A percentile compares a stretch with the other conserved stretches of the same genome.
Evolutionary conservation across 2,329 filamentous ascomycete species (phyloP).

Genomic region (Fusarium irregulare): DNA sequence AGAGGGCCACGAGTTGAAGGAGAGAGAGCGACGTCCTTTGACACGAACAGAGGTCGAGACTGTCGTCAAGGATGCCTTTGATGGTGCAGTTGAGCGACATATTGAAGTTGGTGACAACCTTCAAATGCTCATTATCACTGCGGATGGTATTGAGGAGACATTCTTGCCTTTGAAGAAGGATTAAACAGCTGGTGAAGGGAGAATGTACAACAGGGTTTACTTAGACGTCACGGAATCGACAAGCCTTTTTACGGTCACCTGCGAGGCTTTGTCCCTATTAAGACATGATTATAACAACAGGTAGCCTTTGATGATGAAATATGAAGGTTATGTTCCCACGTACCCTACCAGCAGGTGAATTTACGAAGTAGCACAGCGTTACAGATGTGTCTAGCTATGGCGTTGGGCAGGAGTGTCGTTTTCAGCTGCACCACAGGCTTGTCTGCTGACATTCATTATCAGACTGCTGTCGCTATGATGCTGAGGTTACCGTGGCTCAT

Average conservation of each 20-base stretch:
- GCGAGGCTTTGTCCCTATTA: not conserved
- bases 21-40: conserved; percentile 77
- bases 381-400: not conserved
- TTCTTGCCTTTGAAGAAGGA: conserved; percentile 90
- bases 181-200: conserved; percentile 58
- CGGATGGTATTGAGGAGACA: conserved; percentile 87
- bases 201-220: conserved; percentile 50
- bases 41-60: conserved; percentile 80
- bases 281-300: conserved; percentile 10
- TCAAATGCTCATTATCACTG: conserved; percentile 94
- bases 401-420: not conserved
- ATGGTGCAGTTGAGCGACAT: conserved; percentile 96
- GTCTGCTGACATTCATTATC: not conserved
- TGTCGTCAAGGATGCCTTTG: conserved; percentile 96
- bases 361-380: not conserved
- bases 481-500: not conserved
- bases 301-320: not conserved
- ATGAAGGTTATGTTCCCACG: not conserved
- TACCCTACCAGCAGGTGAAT: not conserved
- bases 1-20: conserved; percentile 81
- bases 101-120: conserved; percentile 98
- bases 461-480: not conserved
- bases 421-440: not conserved
- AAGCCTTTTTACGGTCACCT: conserved; percentile 20
- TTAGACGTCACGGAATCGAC: conserved; percentile 43